Conservation (phyloP, 148 eudicot genomes). For the Nepenthes gracilis region DNA sequence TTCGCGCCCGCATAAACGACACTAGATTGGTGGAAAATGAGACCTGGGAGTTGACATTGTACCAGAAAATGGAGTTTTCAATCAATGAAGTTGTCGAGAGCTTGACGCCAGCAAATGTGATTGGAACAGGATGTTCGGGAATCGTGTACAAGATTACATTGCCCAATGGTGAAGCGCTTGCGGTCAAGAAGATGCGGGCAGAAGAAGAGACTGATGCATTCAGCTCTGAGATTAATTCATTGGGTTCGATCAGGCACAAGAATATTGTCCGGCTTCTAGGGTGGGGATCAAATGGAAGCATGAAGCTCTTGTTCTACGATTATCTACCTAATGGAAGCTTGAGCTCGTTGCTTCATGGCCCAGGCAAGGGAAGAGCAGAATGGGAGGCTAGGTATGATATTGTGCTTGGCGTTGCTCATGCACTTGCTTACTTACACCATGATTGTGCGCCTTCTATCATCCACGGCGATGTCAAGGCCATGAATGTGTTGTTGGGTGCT, state of each 20-base stretch:
- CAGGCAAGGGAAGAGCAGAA: slow-evolving; percentile 66
- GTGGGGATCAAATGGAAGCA: slow-evolving; percentile 63
- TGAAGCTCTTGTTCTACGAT: slow-evolving; percentile 79
- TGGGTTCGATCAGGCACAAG: slow-evolving; percentile 87
- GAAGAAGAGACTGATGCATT: slow-evolving; percentile 75
- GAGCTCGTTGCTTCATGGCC: slow-evolving; percentile 87
- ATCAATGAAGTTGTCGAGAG: slow-evolving; percentile 56
- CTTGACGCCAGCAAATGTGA: slow-evolving; percentile 67
- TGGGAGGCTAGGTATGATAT: slow-evolving; percentile 79
- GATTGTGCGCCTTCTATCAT: slow-evolving; percentile 81
- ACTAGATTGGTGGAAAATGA: slow-evolving; percentile 16
- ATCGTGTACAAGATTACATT: slow-evolving; percentile 75
- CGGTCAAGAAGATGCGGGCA: slow-evolving; percentile 96
- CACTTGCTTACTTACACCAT: slow-evolving; percentile 86
- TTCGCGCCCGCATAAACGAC: slow-evolving; percentile 21
- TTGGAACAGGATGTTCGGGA: slow-evolving; percentile 95
- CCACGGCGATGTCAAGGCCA: slow-evolving; percentile 94
- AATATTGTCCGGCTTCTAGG: slow-evolving; percentile 86
- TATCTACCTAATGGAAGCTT: slow-evolving; percentile 90
- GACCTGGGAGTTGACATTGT: slow-evolving; percentile 76
- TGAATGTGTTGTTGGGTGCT: slow-evolving; percentile 84
- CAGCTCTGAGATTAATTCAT: slow-evolving; percentile 68
- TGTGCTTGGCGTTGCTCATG: slow-evolving; percentile 85
- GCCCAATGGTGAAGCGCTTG: slow-evolving; percentile 65
- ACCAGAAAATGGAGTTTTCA: slow-evolving; percentile 84